Conservation (phyloP, 768 basidiomycete species). For the Calocera viscosa region DNA sequence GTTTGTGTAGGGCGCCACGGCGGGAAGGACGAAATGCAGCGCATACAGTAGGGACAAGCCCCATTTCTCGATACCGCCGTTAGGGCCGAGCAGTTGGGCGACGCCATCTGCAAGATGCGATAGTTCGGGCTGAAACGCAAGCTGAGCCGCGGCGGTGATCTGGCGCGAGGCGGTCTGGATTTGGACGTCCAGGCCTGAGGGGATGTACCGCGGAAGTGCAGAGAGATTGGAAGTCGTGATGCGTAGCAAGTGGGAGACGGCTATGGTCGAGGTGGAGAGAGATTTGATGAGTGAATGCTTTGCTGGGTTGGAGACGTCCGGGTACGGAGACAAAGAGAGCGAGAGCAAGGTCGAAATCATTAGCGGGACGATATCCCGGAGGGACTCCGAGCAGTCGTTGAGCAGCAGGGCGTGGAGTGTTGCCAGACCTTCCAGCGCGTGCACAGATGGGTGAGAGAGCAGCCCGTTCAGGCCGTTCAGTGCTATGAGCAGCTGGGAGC, state of each 20-base stretch:
- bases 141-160: slow-evolving; percentile 56
- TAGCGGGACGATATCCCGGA: slow-evolving; percentile 55
- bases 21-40: slow-evolving; percentile 57
- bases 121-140: slow-evolving; percentile 28
- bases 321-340: slow-evolving; percentile 48
- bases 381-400: slow-evolving; percentile 42
- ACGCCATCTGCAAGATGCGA: slow-evolving; percentile 41
- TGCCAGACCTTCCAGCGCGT: slow-evolving; percentile 47
- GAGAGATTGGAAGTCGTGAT: slow-evolving; percentile 53
- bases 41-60: slow-evolving; percentile 74
- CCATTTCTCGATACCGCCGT: slow-evolving; percentile 82
- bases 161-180: slow-evolving; percentile 55
- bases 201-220: slow-evolving; percentile 58
- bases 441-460: slow-evolving; percentile 55
- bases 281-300: slow-evolving; percentile 36
- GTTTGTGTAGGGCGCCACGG: slow-evolving; percentile 16
- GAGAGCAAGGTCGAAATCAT: slow-evolving; percentile 62
- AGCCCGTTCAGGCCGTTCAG: slow-evolving; percentile 62
- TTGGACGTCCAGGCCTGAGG: slow-evolving; percentile 58
- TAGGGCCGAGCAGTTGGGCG: slow-evolving; percentile 60
- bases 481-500: slow-evolving; percentile 73
- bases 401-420: slow-evolving; percentile 45
- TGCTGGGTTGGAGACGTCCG: slow-evolving; percentile 42
- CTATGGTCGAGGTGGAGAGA: slow-evolving; percentile 32
- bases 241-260: slow-evolving; percentile 39